These are phyloP conservation scores for Tilletia horrida DNA, from an alignment of 1,284 basidiomycete genomes.

Conservation along the genomic window DNA sequence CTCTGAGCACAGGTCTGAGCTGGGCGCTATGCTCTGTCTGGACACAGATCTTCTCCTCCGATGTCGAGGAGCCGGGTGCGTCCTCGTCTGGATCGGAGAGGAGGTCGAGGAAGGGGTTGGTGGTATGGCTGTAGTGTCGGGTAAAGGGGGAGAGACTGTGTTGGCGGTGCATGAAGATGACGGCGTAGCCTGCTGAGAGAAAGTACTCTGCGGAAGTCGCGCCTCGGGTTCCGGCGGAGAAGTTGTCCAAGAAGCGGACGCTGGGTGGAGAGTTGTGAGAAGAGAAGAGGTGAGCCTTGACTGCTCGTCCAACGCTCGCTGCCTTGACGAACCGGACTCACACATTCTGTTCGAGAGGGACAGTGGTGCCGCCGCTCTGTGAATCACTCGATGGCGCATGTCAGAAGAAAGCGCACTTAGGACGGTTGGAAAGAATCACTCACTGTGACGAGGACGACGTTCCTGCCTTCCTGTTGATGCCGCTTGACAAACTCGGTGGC, in stretches of 20 bases:
- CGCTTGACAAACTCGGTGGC: slow-evolving; percentile 65
- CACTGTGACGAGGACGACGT: slow-evolving; percentile 90
- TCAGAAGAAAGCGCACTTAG: slow-evolving; percentile 11
- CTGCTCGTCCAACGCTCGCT: no score
- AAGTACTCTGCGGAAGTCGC: slow-evolving; percentile 98
- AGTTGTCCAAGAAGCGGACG: slow-evolving; percentile 97
- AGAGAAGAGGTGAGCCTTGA: no score
- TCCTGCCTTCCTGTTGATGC: slow-evolving; percentile 66
- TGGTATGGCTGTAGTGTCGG: slow-evolving; percentile 93
- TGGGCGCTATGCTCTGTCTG: slow-evolving; percentile 64
- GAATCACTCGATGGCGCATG: background rate
- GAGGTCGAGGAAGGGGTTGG: slow-evolving; percentile 94
- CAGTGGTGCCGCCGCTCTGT: slow-evolving; percentile 52
- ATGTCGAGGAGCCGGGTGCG: slow-evolving; percentile 21
- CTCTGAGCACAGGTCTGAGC: slow-evolving; percentile 70
- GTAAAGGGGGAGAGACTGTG: slow-evolving; percentile 96
- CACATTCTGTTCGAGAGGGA: slow-evolving; percentile 49
- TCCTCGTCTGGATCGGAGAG: slow-evolving; percentile 63
- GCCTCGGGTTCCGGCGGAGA: slow-evolving; percentile 94
- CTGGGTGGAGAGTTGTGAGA: slow-evolving; percentile 61
- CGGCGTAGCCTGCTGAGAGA: slow-evolving; percentile 82
- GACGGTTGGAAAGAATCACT: slow-evolving; percentile 53
- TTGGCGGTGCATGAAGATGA: slow-evolving; percentile 96
- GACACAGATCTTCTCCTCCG: slow-evolving; percentile 63
- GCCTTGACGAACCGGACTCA: no score